Percentiles rank a stretch among this genome's conserved stretches.
Conservation (phyloP, 495 filamentous ascomycete species). For the Hypoxylon trugodes region DNA sequence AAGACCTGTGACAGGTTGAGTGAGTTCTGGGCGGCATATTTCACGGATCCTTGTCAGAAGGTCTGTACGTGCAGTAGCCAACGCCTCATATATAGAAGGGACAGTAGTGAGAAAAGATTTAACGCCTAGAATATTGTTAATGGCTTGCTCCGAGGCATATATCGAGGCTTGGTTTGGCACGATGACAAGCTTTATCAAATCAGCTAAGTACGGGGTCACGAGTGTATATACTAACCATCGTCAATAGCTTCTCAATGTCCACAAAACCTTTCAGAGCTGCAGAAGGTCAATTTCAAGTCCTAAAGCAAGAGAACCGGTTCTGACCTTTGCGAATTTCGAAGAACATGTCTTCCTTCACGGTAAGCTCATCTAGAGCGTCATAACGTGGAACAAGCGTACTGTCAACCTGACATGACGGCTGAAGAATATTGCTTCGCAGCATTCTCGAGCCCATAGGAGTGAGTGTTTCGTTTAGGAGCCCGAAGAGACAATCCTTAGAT, state of each 20-base stretch:
- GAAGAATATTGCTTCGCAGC: conserved; percentile 82
- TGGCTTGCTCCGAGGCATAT: conserved; percentile 75
- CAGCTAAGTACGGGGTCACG: background rate
- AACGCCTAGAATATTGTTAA: conserved; percentile 88
- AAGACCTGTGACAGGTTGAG: conserved; percentile 65
- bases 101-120: conserved; percentile 80
- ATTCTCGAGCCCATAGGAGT: conserved; percentile 90
- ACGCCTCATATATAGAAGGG: conserved; percentile 70
- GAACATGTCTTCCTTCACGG: conserved; percentile 87
- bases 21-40: conserved; percentile 70
- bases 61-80: conserved; percentile 70
- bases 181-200: conserved; percentile 49
- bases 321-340: conserved; percentile 72
- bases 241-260: conserved; percentile 74
- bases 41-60: conserved; percentile 72
- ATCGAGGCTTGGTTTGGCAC: conserved; percentile 65
- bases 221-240: conserved; percentile 53
- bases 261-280: conserved; percentile 75
- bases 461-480: conserved; percentile 81
- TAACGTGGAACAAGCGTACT: conserved; percentile 70
- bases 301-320: conserved; percentile 5
- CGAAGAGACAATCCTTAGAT: conserved; percentile 81
- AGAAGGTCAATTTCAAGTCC: conserved; percentile 19
- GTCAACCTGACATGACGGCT: conserved; percentile 80
- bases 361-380: conserved; percentile 86